Percentiles rank a stretch among this genome's conserved stretches.
Conservation (phyloP, 2,329 filamentous ascomycete genomes). For the Paraconiothyrium sp. region DNA sequence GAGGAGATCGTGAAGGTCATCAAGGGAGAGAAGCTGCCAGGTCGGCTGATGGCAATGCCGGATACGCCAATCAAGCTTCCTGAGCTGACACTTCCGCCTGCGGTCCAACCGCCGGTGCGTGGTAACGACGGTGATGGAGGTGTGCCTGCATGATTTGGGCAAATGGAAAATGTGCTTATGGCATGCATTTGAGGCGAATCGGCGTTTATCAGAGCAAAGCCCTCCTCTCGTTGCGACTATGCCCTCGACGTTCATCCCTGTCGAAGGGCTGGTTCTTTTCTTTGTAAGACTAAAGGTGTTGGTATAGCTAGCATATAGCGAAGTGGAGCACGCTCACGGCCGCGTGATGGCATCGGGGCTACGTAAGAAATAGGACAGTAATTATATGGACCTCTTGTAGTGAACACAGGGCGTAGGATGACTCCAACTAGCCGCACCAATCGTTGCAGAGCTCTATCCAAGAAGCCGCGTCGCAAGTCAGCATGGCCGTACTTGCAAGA, state of each 20-base stretch:
- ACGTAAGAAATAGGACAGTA: background rate
- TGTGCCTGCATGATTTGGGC: conserved; percentile 29
- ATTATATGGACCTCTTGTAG: background rate
- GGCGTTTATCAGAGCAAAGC: conserved; percentile 22
- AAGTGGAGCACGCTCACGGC: background rate
- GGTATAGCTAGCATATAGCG: conserved; percentile 15
- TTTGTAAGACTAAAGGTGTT: conserved; percentile 17
- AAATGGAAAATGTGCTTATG: conserved; percentile 12
- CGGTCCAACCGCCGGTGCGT: conserved; percentile 31
- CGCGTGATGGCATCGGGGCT: background rate
- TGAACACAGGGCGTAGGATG: background rate
- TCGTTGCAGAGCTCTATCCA: background rate
- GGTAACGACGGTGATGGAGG: conserved; percentile 28
- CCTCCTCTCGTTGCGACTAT: conserved; percentile 13
- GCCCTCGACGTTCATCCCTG: background rate
- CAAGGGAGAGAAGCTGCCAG: conserved; percentile 80
- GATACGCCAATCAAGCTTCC: conserved; percentile 75
- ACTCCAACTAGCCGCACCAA: background rate
- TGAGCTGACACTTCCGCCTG: conserved; percentile 46
- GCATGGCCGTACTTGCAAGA: background rate
- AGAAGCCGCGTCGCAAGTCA: background rate
- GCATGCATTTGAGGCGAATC: conserved; percentile 23
- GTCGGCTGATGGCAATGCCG: conserved; percentile 68
- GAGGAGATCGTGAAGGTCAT: conserved; percentile 92
- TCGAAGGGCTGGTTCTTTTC: conserved; percentile 8